These are phyloP conservation scores for Ophiocordyceps australis DNA, from an alignment of 2,329 filamentous ascomycete species.

Conservation along the genomic window DNA sequence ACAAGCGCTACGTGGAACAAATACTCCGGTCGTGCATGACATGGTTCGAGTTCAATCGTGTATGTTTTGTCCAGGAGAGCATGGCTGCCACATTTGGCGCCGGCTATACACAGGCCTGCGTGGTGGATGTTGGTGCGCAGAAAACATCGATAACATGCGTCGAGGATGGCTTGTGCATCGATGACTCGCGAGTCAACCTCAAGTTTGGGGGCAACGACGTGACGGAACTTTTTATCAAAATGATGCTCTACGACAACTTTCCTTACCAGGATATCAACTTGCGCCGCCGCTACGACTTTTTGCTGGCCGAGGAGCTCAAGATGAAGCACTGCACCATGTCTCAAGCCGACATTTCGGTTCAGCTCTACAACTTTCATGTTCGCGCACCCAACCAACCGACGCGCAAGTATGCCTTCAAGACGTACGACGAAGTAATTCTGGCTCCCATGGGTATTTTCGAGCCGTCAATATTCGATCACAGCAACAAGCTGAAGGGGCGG, in stretches of 20 bases:
- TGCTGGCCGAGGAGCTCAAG: conserved; percentile 91
- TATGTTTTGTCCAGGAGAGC: conserved; percentile 93
- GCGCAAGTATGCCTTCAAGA: conserved; percentile 87
- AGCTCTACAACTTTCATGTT: conserved; percentile 78
- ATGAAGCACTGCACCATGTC: conserved; percentile 84
- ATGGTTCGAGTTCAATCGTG: conserved; percentile 74
- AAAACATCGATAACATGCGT: conserved; percentile 97
- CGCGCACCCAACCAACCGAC: conserved; percentile 78
- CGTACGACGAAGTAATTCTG: conserved; percentile 90
- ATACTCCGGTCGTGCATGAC: conserved; percentile 71
- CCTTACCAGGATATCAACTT: conserved; percentile 93
- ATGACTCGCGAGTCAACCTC: conserved; percentile 86
- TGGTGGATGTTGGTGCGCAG: conserved; percentile 90
- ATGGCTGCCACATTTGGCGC: conserved; percentile 89
- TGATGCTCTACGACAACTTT: conserved; percentile 94
- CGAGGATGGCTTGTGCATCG: conserved; percentile 86
- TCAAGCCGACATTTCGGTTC: conserved; percentile 75
- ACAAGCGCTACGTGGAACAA: conserved; percentile 79
- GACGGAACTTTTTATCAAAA: conserved; percentile 87
- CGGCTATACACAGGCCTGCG: conserved; percentile 82
- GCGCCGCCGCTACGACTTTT: conserved; percentile 72
- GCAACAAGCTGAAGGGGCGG: conserved; percentile 59
- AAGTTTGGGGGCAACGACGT: conserved; percentile 90
- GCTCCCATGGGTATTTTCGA: conserved; percentile 91
- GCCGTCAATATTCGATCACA: conserved; percentile 71